Evolutionary conservation across 148 eudicot genomes (phyloP).

Genomic region (Polygonum aviculare): DNA sequence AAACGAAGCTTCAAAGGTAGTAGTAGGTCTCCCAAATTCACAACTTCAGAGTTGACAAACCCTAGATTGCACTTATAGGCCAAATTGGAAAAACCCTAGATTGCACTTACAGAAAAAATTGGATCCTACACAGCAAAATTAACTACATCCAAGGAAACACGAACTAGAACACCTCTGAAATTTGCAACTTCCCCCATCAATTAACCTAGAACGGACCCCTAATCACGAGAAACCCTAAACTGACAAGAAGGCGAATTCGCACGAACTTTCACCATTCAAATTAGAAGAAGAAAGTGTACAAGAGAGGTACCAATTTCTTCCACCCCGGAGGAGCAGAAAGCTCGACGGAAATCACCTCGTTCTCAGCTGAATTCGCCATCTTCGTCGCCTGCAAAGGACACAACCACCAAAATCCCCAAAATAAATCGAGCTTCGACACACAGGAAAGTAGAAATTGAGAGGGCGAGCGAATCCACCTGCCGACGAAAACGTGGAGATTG

Average conservation of each 20-base stretch:
- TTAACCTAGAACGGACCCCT: background rate
- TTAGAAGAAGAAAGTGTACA: background rate
- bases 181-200: background rate
- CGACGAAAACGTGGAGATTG: background rate
- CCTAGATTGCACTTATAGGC: background rate
- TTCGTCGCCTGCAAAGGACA: slow-evolving; percentile 18
- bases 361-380: slow-evolving; percentile 23
- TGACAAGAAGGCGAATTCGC: background rate
- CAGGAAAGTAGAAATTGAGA: background rate
- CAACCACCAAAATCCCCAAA: slow-evolving; percentile 1
- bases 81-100: slow-evolving; percentile 1
- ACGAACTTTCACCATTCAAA: slow-evolving; percentile 1
- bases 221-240: background rate
- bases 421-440: background rate
- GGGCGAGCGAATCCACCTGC: background rate
- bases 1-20: background rate
- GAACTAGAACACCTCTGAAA: background rate
- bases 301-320: slow-evolving; percentile 37
- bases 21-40: background rate
- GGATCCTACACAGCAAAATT: background rate
- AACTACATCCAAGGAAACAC: background rate
- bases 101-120: background rate
- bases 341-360: slow-evolving; percentile 30
- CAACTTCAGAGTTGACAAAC: background rate
- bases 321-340: slow-evolving; percentile 39